Conservation (phyloP, 495 filamentous ascomycete species). For the Amniculicola lignicola region DNA sequence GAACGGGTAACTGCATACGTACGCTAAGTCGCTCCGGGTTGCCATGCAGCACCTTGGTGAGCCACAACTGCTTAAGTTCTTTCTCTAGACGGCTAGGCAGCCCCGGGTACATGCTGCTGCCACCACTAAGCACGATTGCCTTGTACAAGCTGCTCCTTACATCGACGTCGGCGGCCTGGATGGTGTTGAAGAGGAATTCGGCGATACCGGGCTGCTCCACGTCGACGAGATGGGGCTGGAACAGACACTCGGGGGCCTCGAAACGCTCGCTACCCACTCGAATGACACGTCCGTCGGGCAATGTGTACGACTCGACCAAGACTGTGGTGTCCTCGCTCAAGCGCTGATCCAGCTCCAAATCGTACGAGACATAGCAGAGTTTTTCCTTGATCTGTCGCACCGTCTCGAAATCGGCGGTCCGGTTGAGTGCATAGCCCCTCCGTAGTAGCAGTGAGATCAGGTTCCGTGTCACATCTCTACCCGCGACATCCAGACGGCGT, state of each 20-base stretch:
- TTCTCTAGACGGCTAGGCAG: constrained; percentile 93
- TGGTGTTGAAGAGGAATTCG: constrained; percentile 97
- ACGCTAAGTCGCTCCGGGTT: constrained; percentile 87
- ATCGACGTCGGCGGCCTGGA: constrained; percentile 93
- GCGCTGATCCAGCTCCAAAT: constrained; percentile 91
- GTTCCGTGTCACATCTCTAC: constrained; percentile 94
- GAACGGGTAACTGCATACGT: constrained; percentile 37
- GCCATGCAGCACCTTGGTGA: constrained; percentile 82
- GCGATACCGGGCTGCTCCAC: constrained; percentile 96
- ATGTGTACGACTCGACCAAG: constrained; percentile 92
- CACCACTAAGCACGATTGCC: constrained; percentile 93
- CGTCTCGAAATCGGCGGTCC: constrained; percentile 98
- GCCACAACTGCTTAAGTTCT: constrained; percentile 97
- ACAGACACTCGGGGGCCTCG: constrained; percentile 96
- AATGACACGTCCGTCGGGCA: constrained; percentile 94
- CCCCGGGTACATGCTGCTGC: constrained; percentile 97
- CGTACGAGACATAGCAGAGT: constrained; percentile 98
- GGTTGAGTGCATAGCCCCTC: constrained; percentile 93
- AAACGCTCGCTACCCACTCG: constrained; percentile 94
- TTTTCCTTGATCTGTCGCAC: constrained; percentile 97
- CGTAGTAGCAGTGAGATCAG: constrained; percentile 93
- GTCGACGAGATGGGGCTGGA: constrained; percentile 97
- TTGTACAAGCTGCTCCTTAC: constrained; percentile 90
- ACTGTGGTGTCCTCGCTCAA: constrained; percentile 97
- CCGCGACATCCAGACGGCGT: constrained; percentile 86